phyloP scores from a whole-genome alignment of 306 rosid species.

The Trifolium repens region DNA sequence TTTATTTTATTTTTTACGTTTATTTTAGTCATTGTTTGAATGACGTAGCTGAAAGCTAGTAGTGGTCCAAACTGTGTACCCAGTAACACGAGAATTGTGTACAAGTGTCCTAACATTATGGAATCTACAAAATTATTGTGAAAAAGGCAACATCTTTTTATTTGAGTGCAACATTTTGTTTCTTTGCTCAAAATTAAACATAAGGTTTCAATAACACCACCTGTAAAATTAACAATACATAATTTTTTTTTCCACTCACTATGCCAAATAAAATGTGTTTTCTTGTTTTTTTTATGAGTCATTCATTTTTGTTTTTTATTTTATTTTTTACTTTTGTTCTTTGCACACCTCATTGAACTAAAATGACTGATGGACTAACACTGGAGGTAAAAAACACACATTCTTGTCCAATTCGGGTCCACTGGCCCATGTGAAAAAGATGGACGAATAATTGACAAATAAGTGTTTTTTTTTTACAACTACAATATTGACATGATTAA shows the following conservation, averaged over 20 bases:
- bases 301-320: neutral
- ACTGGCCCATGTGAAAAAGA: too few species aligned
- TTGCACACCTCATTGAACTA: neutral
- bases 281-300: neutral
- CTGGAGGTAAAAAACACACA: too few species aligned
- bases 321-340: neutral
- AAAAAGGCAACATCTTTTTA: neutral
- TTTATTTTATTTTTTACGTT: too few species aligned
- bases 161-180: conserved; percentile 4
- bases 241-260: neutral
- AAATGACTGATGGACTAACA: neutral
- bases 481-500: too few species aligned
- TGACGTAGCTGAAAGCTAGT: too few species aligned
- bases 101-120: too few species aligned
- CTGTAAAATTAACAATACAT: neutral
- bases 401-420: too few species aligned
- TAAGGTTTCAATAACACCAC: conserved; percentile 22
- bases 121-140: neutral
- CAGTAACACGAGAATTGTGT: too few species aligned
- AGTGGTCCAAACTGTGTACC: too few species aligned
- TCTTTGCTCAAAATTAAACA: neutral
- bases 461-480: too few species aligned
- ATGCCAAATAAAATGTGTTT: conserved; percentile 23
- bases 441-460: too few species aligned
- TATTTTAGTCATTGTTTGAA: too few species aligned